These are phyloP conservation scores for Hyphodiscus hymeniophilus DNA, from an alignment of 495 filamentous ascomycete genomes.

Conservation along the genomic window DNA sequence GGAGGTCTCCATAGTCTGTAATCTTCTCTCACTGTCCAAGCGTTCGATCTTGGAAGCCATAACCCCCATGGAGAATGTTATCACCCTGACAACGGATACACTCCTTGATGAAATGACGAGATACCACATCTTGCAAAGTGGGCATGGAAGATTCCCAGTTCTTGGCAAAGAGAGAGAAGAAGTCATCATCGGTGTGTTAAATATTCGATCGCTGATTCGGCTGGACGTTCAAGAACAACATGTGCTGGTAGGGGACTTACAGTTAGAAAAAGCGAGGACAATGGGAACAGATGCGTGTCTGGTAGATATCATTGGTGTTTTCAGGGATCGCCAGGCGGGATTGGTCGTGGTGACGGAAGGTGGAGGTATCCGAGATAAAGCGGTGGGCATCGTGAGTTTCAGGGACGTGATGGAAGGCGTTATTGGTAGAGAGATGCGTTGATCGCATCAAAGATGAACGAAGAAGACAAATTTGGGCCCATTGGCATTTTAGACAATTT, in stretches of 20 bases:
- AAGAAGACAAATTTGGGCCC: no score
- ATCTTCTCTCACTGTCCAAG: constrained; percentile 1
- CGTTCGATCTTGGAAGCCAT: constrained; percentile 2
- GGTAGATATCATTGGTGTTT: neutral
- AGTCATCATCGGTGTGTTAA: constrained; percentile 1
- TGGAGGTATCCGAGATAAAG: neutral
- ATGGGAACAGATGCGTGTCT: neutral
- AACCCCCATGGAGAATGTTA: constrained; percentile 7
- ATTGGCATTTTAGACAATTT: no score
- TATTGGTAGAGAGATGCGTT: neutral
- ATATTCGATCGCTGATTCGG: constrained; percentile 4
- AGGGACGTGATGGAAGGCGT: constrained; percentile 8
- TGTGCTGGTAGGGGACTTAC: neutral
- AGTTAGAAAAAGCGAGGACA: neutral
- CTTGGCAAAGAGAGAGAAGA: neutral
- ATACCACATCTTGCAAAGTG: constrained; percentile 4
- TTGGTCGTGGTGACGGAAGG: constrained; percentile 10
- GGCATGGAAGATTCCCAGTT: constrained; percentile 1
- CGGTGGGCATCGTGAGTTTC: constrained; percentile 5
- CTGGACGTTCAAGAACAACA: neutral
- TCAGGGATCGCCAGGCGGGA: constrained; percentile 2
- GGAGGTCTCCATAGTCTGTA: neutral
- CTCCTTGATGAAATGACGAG: constrained; percentile 1
- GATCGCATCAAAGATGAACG: no score
- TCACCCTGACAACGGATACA: constrained; percentile 3